Evolutionary conservation across 1,284 basidiomycete genomes (phyloP), one percentile per base, ranked within the genome.

Genomic region (Porogramme epimiltina): DNA sequence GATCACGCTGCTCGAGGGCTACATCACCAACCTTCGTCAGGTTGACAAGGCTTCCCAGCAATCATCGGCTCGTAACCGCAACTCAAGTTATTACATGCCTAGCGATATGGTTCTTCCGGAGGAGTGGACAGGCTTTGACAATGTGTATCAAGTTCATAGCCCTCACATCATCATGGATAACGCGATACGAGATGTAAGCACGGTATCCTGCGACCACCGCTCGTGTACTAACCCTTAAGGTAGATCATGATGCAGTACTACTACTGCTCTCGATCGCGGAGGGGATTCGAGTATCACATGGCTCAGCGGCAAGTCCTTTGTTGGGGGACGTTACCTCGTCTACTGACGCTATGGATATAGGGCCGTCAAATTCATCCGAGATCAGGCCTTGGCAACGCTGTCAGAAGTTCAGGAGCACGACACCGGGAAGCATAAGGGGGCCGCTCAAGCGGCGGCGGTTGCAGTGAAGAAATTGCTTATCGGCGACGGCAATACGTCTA

Each of bases 201-300:
- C 3, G 13, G 23, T 3, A 15, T 4, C 2, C 8, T 8, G 34
- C 26, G 5, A 23, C 3, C 18, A 20, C 11, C 16, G 16, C 8
- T 10, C 16, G 25, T 13, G 28, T 13, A 16, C 45, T 40, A 18
- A 47, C 34, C 1, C 1, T 4, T 16, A 22, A 15, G n/a, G 4
- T 36, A 95, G 84, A 83, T 96, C 53, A 76, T 96, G 66, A 82
- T 92, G 72, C 89, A 92, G 67, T 98, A 98, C 71, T 95, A 94
- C 67, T 90, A 91, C 66, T 91, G 89, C 63, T 91, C 88, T 42
- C 79, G 85, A 42, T 80, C 86, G 22, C 74, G 84, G 38, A 81
- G 88, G 59, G 89, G 91, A 3, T 84, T 92, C 50, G 89, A 94
- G 65, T 98, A 95, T 67, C 91, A 93, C 63, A 84, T 94, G 75